Base-by-base conservation (phyloP, 2,329 filamentous ascomycete species). In the Trichoderma atrobrunneum region DNA sequence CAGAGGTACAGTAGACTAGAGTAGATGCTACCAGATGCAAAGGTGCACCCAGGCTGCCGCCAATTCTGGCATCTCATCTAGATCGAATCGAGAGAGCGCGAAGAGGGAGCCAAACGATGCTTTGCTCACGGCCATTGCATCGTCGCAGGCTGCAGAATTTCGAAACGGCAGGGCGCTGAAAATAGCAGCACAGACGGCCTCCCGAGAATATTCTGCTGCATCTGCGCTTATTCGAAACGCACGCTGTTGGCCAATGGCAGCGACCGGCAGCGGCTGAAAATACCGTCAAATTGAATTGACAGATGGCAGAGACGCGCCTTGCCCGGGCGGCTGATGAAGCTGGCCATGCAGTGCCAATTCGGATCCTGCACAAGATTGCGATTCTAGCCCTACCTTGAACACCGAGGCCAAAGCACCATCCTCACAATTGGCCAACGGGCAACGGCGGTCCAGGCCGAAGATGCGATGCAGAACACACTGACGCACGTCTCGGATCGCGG, bases 81-180 rank as follows among this genome's bases (percentile, higher is more conserved):
- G 28, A 60, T 60, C 30, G 57, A 34, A 34, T 60, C 56, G 39
- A n/a, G 39, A n/a, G 39, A n/a, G 16, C 1, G 0, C 3, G 7
- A 32, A 28, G 24, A 68, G 59, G 56, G 71, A 62, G 74, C 65
- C 68, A 72, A 60, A 71, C 39, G 54, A 21, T 32, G n/a, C 28
- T 60, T 64, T n/a, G 24, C 34, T 57, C 11, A 51, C 18, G 54
- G 36, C 32, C n/a, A 61, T 28, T 26, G 66, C 66, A 26, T 30
- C 39, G 11, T 39, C 28, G 24, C 67, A 70, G 39, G 57, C 39
- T 70, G 57, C 56, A 65, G 54, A 60, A 65, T 64, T 70, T 69
- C 69, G 73, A 74, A 74, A 75, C 74, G 51, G n/a, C 57, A n/a
- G 30, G 30, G 30, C 28, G 57, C 67, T 62, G 67, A 62, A 70